Percentiles rank a stretch among this genome's conserved stretches.
These are phyloP conservation scores for Domatiomyces catenatus DNA, from an alignment of 2,329 filamentous ascomycete species.

Conservation along the genomic window DNA sequence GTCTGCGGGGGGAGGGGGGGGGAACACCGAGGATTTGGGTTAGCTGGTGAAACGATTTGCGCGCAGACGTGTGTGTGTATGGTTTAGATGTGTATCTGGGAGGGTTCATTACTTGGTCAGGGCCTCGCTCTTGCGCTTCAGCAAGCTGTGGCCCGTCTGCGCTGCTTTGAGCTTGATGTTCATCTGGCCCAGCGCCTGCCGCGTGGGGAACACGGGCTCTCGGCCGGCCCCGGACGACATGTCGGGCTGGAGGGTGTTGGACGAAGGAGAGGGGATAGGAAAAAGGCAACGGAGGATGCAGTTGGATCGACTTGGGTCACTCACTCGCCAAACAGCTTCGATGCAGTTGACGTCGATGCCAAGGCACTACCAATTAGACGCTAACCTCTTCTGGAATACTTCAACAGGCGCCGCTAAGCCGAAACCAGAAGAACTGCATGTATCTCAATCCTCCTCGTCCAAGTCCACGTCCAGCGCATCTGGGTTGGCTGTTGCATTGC, in stretches of 20 bases:
- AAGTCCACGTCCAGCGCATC: conserved; percentile 76
- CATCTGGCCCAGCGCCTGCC: conserved; percentile 92
- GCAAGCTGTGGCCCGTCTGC: conserved; percentile 76
- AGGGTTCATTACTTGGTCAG: conserved; percentile 64
- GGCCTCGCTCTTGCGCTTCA: conserved; percentile 97
- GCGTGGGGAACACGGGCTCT: conserved; percentile 93
- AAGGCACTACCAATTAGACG: background rate
- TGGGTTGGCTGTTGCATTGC: conserved; percentile 49
- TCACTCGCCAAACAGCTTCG: background rate
- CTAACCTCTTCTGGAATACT: background rate
- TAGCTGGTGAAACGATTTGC: conserved; percentile 2
- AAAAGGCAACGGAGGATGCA: background rate
- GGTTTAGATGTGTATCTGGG: background rate
- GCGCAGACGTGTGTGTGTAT: too few relatives aligned
- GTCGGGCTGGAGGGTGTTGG: background rate
- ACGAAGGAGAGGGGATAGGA: background rate
- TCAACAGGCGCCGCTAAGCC: background rate
- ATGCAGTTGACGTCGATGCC: background rate
- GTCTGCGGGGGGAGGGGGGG: conserved; percentile 35
- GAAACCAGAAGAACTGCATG: background rate
- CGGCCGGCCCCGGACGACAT: conserved; percentile 26
- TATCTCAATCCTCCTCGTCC: conserved; percentile 20
- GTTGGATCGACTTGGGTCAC: background rate
- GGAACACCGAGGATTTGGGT: too few relatives aligned
- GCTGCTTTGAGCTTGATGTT: conserved; percentile 94